phyloP scores from a whole-genome alignment of 768 basidiomycete species.

The Amylocystis lapponica region DNA sequence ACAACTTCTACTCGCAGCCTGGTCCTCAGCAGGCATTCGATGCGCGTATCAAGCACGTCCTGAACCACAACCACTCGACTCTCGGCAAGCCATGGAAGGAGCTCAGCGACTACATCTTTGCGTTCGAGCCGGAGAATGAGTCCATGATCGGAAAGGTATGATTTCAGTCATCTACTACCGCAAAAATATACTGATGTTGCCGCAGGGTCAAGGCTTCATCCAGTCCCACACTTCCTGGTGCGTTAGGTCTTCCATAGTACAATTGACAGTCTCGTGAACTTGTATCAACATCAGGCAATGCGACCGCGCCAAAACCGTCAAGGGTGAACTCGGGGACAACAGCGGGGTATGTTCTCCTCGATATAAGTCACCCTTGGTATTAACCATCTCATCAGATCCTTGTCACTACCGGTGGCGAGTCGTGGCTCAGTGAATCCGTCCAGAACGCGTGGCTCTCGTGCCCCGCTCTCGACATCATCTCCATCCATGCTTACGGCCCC shows the following conservation, averaged over 20 bases:
- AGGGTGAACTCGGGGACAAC: constrained; percentile 15
- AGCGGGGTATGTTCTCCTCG: constrained; percentile 12
- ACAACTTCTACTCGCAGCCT: constrained; percentile 29
- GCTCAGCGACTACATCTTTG: constrained; percentile 32
- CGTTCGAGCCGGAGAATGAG: constrained; percentile 34
- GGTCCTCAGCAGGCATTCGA: constrained; percentile 27
- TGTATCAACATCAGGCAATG: constrained; percentile 18
- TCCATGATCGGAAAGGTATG: constrained; percentile 26
- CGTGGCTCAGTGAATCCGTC: constrained; percentile 22
- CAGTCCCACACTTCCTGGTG: constrained; percentile 12
- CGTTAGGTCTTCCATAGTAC: neutral
- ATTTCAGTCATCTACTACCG: neutral
- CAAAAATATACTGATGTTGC: neutral
- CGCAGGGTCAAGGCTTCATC: constrained; percentile 18
- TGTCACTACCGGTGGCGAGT: constrained; percentile 24
- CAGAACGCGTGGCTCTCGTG: constrained; percentile 19
- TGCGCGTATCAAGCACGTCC: constrained; percentile 31
- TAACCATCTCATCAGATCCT: constrained; percentile 19
- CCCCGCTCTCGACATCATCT: constrained; percentile 27
- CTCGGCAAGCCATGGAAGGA: constrained; percentile 34
- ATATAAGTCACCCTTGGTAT: neutral
- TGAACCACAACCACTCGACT: constrained; percentile 33
- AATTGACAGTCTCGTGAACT: neutral
- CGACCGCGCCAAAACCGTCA: constrained; percentile 22
- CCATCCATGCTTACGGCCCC: constrained; percentile 32